Base-by-base conservation (phyloP, 495 filamentous ascomycete genomes). In the Pseudoneurospora amorphoporcata region DNA sequence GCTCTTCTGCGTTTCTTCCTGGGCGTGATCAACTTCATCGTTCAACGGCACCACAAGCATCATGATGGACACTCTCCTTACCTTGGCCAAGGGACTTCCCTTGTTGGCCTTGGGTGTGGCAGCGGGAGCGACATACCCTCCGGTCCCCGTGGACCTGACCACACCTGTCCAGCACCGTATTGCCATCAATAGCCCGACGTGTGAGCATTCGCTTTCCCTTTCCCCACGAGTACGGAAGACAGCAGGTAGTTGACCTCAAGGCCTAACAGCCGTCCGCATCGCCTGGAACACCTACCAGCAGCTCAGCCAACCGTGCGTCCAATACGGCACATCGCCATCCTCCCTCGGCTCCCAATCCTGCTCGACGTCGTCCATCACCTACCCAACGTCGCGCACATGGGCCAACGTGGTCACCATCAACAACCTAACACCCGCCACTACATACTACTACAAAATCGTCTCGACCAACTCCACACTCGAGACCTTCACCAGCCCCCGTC, bases 141-240 rank as follows among this genome's bases (percentile, higher is more conserved):
- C 83, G 9, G 82, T 84, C n/a, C 88, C 88, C 6, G 69, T 73
- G 17, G 88, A 90, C 76, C 71, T 85, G 78, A 87, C 87, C 10
- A 90, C 87, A 3, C 88, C 88, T 2, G 78, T 83, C 14, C 88
- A 89, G 76, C 88, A 88, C 74, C 86, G 88, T 5, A 77, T 90
- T 70, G 84, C 87, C 42, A 82, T 88, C n/a, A 85, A 86, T 70
- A 86, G 85, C 8, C 83, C 86, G 0, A 86, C 84, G 73, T 77
- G 88, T 89, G 75, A 82, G 83, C 78, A 23, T 35, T 7, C 4
- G 10, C 42, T 37, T 39, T 8, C 3, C 17, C 38, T 35, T 40
- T 8, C 3, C 61, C 23, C 42, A 29, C 3, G 17, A 12, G 7
- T 3, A 8, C 1, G 42, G 2, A 16, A 16, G 23, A 72, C 69